phyloP scores from a whole-genome alignment of 352 stramenopile species.

The Phytophthora cajani region DNA sequence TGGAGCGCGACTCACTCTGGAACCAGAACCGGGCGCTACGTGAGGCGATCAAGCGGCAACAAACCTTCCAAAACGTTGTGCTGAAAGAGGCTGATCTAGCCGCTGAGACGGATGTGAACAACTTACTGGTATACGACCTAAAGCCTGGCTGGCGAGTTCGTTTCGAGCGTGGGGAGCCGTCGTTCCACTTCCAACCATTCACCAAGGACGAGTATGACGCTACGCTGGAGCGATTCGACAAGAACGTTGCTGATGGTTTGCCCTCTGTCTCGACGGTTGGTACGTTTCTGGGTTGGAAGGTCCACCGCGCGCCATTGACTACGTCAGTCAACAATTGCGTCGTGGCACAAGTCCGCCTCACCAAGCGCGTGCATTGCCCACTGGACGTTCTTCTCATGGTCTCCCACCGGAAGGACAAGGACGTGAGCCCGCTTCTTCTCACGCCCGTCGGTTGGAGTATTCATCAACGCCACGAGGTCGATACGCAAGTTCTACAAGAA shows the following conservation, averaged over 20 bases:
- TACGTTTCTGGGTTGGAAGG: not conserved
- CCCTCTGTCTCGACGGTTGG: not conserved
- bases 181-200: not conserved
- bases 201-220: not conserved
- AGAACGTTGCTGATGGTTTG: not conserved
- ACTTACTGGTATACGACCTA: not conserved
- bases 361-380: slow-evolving; percentile 4
- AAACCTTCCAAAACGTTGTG: not conserved
- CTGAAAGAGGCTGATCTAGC: not conserved
- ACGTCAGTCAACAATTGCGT: slow-evolving; percentile 12
- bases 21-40: not conserved
- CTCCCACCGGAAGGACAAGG: slow-evolving; percentile 6
- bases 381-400: not conserved
- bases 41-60: not conserved
- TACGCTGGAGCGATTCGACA: not conserved
- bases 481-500: slow-evolving; percentile 29
- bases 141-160: not conserved
- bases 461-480: slow-evolving; percentile 23
- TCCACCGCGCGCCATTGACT: too few relatives aligned
- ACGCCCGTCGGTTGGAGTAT: slow-evolving; percentile 22
- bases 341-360: not conserved
- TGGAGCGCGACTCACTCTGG: not conserved
- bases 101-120: not conserved
- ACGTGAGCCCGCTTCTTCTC: slow-evolving; percentile 23
- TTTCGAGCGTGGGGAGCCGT: not conserved